Base-by-base conservation (phyloP, 805 yeast genomes). In the Hanseniaspora jakobsenii region DNA sequence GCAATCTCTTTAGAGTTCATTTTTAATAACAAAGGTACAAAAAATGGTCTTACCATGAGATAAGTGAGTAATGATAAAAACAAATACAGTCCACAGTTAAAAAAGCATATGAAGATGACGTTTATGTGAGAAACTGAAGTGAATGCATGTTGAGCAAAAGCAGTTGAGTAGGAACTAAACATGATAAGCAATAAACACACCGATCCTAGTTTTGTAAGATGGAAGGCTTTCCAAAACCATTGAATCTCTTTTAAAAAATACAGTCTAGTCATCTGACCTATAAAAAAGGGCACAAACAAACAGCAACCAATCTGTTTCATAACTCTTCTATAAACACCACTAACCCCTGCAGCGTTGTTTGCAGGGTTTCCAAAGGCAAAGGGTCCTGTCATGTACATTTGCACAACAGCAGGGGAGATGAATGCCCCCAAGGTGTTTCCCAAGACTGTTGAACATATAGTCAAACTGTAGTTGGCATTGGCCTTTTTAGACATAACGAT, bases 401-500 rank as follows among this genome's bases (percentile, higher is more conserved):
- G 94, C 3, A 78, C 71, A 38, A 86, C 62, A 1, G 91, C 89
- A 0, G 95, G 95, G 0, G 94, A 81, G 17, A 86, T 68, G 54
- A 86, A 86, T 0, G 91, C 91, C 2, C 95, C 95, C 34, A 84
- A 55, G 38, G 85, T 55, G 56, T 86, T 86, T 2, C 95, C 95
- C 27, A 85, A 70, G 48, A 85, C 75, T 8, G 86, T 95, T 58
- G 84, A 94, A 58, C 91, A 78, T 6, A 84, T 65, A 16, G 94
- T 78, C 43, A 85, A 62, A 14, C 80, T 62, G 51, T 75, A 87
- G 60, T 85, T 83, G 7, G 95, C 95, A 51, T 79, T 77, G 0
- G 95, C 94, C 48, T 72, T 72, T 43, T 77, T 71, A 5, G 95
- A 86, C 95, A 86, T 86, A 23, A 86, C 87, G 23, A 86, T 95